A percentile compares a stretch with the other conserved stretches of the same genome.
Conservation (phyloP, 2,329 filamentous ascomycete genomes). For the Claviceps capensis region DNA sequence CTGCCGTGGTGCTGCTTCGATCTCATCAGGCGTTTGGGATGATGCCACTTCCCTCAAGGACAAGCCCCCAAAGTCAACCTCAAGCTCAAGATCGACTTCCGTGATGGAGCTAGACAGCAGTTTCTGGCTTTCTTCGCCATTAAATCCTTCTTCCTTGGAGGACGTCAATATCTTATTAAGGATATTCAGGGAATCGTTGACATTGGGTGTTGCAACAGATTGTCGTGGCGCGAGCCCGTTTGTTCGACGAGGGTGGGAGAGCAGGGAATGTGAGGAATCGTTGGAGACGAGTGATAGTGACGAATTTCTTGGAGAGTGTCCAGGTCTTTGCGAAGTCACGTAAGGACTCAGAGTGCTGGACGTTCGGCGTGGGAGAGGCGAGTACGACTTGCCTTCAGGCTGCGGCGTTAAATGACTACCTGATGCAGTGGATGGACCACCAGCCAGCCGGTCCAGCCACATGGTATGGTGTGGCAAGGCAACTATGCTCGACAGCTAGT, state of each 20-base stretch:
- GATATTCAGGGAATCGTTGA: constrained; percentile 57
- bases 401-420: constrained; percentile 42
- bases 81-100: constrained; percentile 43
- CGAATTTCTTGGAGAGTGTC: constrained; percentile 57
- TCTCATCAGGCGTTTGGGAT: constrained; percentile 15
- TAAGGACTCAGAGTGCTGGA: constrained; percentile 57
- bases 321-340: constrained; percentile 53
- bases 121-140: constrained; percentile 5
- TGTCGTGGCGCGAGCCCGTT: constrained; percentile 59
- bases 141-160: constrained; percentile 8
- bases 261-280: constrained; percentile 64
- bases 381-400: constrained; percentile 53
- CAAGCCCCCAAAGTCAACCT: constrained; percentile 67
- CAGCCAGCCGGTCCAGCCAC: constrained; percentile 84
- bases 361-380: constrained; percentile 54
- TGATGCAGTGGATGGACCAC: constrained; percentile 44
- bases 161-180: constrained; percentile 36
- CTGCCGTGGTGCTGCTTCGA: constrained; percentile 23
- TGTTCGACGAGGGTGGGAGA: constrained; percentile 46
- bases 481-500: neutral
- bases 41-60: constrained; percentile 59
- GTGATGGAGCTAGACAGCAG: constrained; percentile 17
- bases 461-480: constrained; percentile 30
- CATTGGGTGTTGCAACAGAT: constrained; percentile 29
- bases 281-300: constrained; percentile 65